Base-by-base conservation (phyloP, 345 rosid species). In the Camelina neglecta region DNA sequence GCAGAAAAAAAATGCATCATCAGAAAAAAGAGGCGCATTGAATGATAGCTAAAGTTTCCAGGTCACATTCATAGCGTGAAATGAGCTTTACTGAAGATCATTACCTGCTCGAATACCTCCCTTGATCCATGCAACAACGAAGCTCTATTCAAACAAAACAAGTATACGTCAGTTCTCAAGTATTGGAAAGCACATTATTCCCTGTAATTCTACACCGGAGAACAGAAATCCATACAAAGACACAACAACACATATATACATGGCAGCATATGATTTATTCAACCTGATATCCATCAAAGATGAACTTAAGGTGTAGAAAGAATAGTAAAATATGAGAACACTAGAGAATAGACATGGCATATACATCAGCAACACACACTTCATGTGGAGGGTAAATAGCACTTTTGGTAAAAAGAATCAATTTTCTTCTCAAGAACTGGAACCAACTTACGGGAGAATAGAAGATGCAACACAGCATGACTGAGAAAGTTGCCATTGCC, bases 401-500 rank as follows among this genome's bases (percentile, higher is more conserved):
- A 15, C 45, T 58, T 49, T 49, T 36, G 60, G 72, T 49, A 39
- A 66, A 23, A 61, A 62, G 47, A 60, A 59, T 47, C 47, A 31
- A 29, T 58, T 12, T 39, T 59, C 6, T 60, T 60, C 65, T 50
- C 33, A 71, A 65, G 44, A 48, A 62, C 53, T 53, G 53, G 51
- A 72, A 20, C 65, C 76, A 74, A 84, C 99, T 67, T 89, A 95
- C 99, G 98, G 99, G 74, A 89, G 83, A 71, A 95, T 89, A 76
- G 85, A 86, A 53, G 99, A 92, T 15, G 98, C 81, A 54, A 95
- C 86, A 57, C 86, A 87, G 82, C 88, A 65, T 65, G 93, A 66
- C 68, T 85, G 97, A 69, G 93, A 90, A 54, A 92, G 98, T 75
- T 95, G 97, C 99, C 99, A 95, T 73, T 88, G 99, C 53, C 89